Conservation (phyloP, 345 rosid genomes). For the Arabis alpina region DNA sequence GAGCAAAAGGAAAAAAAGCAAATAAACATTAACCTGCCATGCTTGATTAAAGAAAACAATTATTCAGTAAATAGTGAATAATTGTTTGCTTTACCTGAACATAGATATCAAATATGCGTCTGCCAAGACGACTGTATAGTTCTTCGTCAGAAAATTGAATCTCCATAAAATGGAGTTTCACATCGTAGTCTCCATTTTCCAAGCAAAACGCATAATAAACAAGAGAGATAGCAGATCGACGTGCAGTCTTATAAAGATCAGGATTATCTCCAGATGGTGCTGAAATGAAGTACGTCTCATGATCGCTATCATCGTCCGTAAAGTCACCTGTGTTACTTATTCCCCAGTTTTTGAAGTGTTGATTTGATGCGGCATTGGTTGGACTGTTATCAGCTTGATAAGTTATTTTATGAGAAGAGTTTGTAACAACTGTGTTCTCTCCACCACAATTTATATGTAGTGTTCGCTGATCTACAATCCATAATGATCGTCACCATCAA, state of each 20-base stretch:
- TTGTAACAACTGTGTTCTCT: not conserved
- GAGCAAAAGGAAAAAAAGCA: not conserved
- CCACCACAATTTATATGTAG: conserved; percentile 41
- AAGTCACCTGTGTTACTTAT: conserved; percentile 29
- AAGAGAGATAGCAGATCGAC: conserved; percentile 62
- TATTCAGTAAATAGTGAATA: no score
- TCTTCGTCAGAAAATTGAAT: conserved; percentile 51
- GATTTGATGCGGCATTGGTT: not conserved
- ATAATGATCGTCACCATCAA: not conserved
- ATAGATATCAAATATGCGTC: conserved; percentile 63
- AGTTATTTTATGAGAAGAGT: not conserved
- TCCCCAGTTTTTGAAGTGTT: conserved; percentile 15
- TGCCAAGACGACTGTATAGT: conserved; percentile 48
- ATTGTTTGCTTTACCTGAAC: conserved; percentile 55
- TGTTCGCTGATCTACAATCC: conserved; percentile 10
- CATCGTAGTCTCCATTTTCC: conserved; percentile 54
- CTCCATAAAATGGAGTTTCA: conserved; percentile 68
- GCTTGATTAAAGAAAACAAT: no score
- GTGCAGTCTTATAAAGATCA: conserved; percentile 51
- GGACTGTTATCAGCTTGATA: conserved; percentile 24
- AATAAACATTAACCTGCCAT: conserved; percentile 1
- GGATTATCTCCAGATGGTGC: not conserved
- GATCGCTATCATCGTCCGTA: no score
- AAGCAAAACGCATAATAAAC: conserved; percentile 70
- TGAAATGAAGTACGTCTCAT: not conserved